A percentile compares a stretch with the other conserved stretches of the same genome.
These are phyloP conservation scores for Diplodia corticola DNA, from an alignment of 2,329 filamentous ascomycete species.

Conservation along the genomic window DNA sequence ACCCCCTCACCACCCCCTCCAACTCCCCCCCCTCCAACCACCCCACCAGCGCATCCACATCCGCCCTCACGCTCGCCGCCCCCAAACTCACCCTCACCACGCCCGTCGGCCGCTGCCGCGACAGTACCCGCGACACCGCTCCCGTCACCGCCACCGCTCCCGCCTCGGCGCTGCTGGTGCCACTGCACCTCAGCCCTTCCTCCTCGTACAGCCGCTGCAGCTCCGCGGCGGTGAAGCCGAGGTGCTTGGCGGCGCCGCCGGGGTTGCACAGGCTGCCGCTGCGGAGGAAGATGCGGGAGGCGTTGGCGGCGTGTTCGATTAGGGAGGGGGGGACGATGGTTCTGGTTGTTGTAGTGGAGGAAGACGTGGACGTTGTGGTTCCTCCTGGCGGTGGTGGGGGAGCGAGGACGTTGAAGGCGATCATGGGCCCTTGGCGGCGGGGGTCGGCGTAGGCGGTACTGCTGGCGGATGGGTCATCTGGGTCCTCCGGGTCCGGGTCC, in stretches of 20 bases:
- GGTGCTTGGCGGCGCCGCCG: constrained; percentile 49
- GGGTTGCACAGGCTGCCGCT: constrained; percentile 60
- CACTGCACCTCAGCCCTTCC: constrained; percentile 58
- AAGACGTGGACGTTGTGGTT: too few species aligned
- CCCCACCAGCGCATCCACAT: constrained; percentile 53
- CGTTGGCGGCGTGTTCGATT: constrained; percentile 61
- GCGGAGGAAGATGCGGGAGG: constrained; percentile 59
- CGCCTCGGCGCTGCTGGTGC: constrained; percentile 50
- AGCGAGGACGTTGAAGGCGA: constrained; percentile 64
- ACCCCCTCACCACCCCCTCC: not conserved
- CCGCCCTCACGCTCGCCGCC: constrained; percentile 59
- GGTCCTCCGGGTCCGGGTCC: too few species aligned
- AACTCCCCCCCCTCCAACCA: constrained; percentile 28
- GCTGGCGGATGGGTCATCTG: constrained; percentile 28
- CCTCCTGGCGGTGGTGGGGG: too few species aligned
- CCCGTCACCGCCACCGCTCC: constrained; percentile 51
- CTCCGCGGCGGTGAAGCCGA: constrained; percentile 56
- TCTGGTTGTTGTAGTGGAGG: too few species aligned
- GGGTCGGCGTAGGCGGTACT: constrained; percentile 52
- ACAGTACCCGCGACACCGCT: too few species aligned
- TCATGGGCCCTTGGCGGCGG: constrained; percentile 58
- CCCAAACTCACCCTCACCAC: constrained; percentile 63
- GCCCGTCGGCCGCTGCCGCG: constrained; percentile 60
- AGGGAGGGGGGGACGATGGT: constrained; percentile 56
- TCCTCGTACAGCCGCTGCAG: constrained; percentile 56